phyloP scores from a whole-genome alignment of 2,329 filamentous ascomycete genomes.

The Pyrenophora graminea region DNA sequence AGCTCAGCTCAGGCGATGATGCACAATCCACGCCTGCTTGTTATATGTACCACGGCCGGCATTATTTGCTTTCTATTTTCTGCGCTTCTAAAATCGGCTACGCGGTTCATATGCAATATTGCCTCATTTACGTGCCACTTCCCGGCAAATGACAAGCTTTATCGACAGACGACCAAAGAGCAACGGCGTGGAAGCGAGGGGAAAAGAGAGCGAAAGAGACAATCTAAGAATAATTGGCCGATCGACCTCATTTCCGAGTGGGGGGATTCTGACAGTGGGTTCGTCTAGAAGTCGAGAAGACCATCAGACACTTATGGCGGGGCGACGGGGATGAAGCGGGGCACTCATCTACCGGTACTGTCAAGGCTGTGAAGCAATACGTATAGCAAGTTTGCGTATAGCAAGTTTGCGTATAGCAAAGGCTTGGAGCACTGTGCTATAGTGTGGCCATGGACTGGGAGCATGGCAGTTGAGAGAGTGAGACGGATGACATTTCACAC shows the following conservation, averaged over 20 bases:
- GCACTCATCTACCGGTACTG: constrained; percentile 8
- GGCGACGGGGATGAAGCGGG: constrained; percentile 5
- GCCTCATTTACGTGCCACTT: constrained; percentile 11
- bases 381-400: neutral
- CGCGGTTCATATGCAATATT: constrained; percentile 8
- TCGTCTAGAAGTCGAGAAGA: constrained; percentile 13
- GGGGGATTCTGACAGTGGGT: constrained; percentile 1
- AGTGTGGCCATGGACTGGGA: neutral
- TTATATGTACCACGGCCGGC: neutral
- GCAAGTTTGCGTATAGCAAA: constrained; percentile 1
- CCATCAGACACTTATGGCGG: neutral
- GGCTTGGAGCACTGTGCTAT: neutral
- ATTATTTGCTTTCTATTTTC: neutral
- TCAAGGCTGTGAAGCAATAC: neutral
- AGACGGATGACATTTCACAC: constrained; percentile 1
- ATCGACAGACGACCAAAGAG: constrained; percentile 1
- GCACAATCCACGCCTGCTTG: neutral
- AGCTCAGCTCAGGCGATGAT: neutral
- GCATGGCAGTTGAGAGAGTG: constrained; percentile 2
- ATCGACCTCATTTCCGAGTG: constrained; percentile 17
- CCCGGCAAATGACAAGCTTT: constrained; percentile 2
- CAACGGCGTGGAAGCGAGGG: neutral
- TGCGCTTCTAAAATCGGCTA: neutral
- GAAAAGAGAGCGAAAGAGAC: neutral
- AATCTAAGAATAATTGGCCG: constrained; percentile 3